Evolutionary conservation across 2,329 filamentous ascomycete species (phyloP), one percentile per base, ranked within the genome.

Genomic region (Apiospora saccharicola): DNA sequence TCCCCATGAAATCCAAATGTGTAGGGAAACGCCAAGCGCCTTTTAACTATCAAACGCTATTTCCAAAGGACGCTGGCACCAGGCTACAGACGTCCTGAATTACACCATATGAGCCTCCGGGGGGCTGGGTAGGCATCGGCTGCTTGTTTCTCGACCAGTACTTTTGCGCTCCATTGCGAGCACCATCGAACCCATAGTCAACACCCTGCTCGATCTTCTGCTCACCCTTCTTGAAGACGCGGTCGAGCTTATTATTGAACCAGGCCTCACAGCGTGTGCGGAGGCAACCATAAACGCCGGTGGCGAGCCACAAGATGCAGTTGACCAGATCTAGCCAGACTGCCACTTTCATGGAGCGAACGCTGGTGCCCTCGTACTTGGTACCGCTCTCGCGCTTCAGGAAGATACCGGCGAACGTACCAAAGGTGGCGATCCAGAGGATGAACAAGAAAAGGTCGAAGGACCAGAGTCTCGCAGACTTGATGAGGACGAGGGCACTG

Each of bases 291-390:
- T 86, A 87, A 7, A 77, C 77, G 7, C 81, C 84, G 0, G 84
- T 85, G 4, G 86, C 74, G 16, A 91, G 81, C 92, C 93, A 95
- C 61, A 95, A 81, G 30, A 92, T 72, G 80, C 92, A 85, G 75
- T 92, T 93, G 44, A 90, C 84, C 37, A 94, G 79, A 79, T 94
- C 91, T 37, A 94, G 82, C 91, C 92, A 94, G 3, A 93, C 92
- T 2, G 92, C 91, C 73, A 88, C 86, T 82, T 92, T 92, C 93
- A 94, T 94, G 8, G 79, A 70, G 4, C 78, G 74, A 0, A 84
- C 84, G 73, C 79, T 84, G 64, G 79, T 81, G 43, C 83, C 85
- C 79, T 86, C 82, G 80, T 86, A 86, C 53, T 80, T 77, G 71
- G 85, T 83, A 72, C 91, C 86, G 71, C 86, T 86, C 74, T 90